Evolutionary conservation across 106 monocot genomes (phyloP).

Genomic region (Phalaenopsis equestris): DNA sequence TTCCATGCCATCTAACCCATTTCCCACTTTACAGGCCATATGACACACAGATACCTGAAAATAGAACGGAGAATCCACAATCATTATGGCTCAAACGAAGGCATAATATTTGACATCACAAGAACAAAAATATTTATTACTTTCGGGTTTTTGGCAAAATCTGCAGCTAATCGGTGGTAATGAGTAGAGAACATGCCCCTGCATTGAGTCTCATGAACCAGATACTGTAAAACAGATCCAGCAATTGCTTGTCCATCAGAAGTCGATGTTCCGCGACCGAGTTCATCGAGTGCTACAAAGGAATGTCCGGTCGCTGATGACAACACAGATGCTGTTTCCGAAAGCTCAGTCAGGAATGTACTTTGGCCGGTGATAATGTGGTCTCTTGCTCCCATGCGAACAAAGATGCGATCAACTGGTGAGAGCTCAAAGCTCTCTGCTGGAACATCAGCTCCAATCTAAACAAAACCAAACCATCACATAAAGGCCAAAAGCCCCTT

Average conservation of each 20-base stretch:
- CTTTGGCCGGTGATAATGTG: slow-evolving; percentile 91
- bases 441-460: slow-evolving; percentile 96
- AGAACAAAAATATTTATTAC: slow-evolving; percentile 13
- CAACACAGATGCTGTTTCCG: slow-evolving; percentile 91
- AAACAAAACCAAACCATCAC: slow-evolving; percentile 2
- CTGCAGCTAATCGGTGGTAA: slow-evolving; percentile 70
- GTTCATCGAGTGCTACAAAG: slow-evolving; percentile 89
- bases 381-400: slow-evolving; percentile 94
- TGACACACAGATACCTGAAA: slow-evolving; percentile 65
- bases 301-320: slow-evolving; percentile 77
- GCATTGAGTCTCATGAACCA: slow-evolving; percentile 46
- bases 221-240: slow-evolving; percentile 69
- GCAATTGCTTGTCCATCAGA: slow-evolving; percentile 99
- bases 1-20: slow-evolving; percentile 50
- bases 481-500: too few relatives aligned
- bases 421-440: slow-evolving; percentile 79
- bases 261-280: slow-evolving; percentile 92
- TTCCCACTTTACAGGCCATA: slow-evolving; percentile 86
- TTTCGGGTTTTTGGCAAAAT: slow-evolving; percentile 53
- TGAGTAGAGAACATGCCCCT: slow-evolving; percentile 95
- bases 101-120: background rate
- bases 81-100: background rate
- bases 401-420: slow-evolving; percentile 83
- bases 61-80: background rate
- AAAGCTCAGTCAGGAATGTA: slow-evolving; percentile 85